A percentile compares a stretch with the other conserved stretches of the same genome.
Evolutionary conservation across 768 basidiomycete species (phyloP).

Genomic region (Pulveroboletus sp.): DNA sequence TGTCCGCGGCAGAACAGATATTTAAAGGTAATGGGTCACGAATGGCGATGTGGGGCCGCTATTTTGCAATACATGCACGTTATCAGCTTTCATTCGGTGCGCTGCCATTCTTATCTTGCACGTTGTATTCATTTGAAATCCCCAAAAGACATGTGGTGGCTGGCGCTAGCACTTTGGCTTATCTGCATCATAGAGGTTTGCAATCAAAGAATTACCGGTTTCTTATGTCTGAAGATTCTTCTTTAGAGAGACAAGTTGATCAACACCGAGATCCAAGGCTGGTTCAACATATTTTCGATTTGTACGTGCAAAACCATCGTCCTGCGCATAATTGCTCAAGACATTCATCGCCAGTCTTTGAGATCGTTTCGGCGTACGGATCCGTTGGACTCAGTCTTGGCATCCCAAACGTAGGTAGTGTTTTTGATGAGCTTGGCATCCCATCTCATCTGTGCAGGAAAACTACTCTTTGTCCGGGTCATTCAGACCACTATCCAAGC

Average conservation of each 20-base stretch:
- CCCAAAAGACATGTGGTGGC: constrained; percentile 92
- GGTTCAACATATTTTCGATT: constrained; percentile 86
- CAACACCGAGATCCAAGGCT: constrained; percentile 48
- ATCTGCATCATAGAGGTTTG: constrained; percentile 91
- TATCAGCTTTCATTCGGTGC: constrained; percentile 89
- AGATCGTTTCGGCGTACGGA: constrained; percentile 85
- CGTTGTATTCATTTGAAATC: neutral
- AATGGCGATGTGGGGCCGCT: constrained; percentile 69
- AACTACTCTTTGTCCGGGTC: constrained; percentile 82
- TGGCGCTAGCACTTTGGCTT: constrained; percentile 78
- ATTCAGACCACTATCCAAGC: constrained; percentile 78
- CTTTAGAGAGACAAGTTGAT: constrained; percentile 57
- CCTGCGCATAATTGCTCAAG: neutral
- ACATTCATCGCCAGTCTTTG: constrained; percentile 58
- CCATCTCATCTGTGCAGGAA: constrained; percentile 43
- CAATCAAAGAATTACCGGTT: neutral
- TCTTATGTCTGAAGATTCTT: constrained; percentile 1
- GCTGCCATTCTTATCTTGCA: constrained; percentile 14
- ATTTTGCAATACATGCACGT: constrained; percentile 79
- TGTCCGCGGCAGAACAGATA: constrained; percentile 43
- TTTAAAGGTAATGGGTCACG: constrained; percentile 46
- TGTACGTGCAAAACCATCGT: constrained; percentile 41
- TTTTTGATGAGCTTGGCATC: neutral
- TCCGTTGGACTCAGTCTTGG: constrained; percentile 90
- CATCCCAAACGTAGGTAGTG: constrained; percentile 63